Percentiles rank a stretch among this genome's conserved stretches.
Conservation (phyloP, 768 basidiomycete species). For the Mycena sanguinolenta region DNA sequence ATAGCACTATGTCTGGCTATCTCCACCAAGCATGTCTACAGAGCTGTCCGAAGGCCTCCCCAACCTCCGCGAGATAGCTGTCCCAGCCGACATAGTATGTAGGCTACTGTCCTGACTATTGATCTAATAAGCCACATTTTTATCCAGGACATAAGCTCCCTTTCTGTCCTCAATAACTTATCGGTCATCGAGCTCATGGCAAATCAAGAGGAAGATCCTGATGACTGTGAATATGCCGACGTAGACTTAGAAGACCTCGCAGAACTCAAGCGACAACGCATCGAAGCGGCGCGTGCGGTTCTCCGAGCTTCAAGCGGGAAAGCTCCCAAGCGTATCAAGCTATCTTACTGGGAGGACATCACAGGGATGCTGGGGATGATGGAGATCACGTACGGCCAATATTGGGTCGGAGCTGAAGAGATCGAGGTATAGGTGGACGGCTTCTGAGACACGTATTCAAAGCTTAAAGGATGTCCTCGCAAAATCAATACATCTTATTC, state of each 20-base stretch:
- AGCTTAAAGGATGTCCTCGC: no score
- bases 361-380: constrained; percentile 9
- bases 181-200: constrained; percentile 15
- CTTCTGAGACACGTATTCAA: no score
- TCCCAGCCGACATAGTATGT: background rate
- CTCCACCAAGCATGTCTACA: background rate
- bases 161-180: constrained; percentile 6
- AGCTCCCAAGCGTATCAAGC: constrained; percentile 17
- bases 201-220: no score
- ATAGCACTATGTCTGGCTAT: background rate
- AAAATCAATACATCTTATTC: no score
- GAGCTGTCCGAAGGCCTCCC: background rate
- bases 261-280: background rate
- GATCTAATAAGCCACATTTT: background rate
- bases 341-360: constrained; percentile 22
- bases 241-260: background rate
- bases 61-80: constrained; percentile 7
- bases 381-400: constrained; percentile 7
- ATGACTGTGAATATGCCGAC: background rate
- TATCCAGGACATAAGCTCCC: constrained; percentile 12
- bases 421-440: constrained; percentile 5
- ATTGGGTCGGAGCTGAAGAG: no score
- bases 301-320: background rate
- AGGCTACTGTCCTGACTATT: no score
- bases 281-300: constrained; percentile 6